Base-by-base conservation (phyloP, 2,329 filamentous ascomycete species). In the Pezizomycotina sp. region DNA sequence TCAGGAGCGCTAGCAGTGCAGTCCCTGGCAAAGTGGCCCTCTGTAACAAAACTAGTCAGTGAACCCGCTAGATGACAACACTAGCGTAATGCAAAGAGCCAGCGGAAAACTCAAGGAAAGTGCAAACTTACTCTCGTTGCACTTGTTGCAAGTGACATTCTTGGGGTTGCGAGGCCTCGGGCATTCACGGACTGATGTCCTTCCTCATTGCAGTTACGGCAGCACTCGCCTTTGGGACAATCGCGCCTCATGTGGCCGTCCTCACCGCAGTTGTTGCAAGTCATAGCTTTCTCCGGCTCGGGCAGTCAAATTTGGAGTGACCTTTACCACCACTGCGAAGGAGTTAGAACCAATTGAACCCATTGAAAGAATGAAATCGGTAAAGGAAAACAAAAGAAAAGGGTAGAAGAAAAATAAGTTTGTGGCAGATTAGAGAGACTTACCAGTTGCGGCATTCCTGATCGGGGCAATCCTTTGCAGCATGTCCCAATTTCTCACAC, bases 121-220 rank as follows among this genome's bases (percentile, higher is more conserved):
- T 4, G 9, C 5, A n/a, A 16, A 50, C 56, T 51, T 55, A 52
- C 54, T 58, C 46, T 64, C 40, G 21, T 56, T 46, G 48, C 71
- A 75, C 53, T 71, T 71, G 36, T 52, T 56, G 56, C 71, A 75
- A 53, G 69, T 65, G 40, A 73, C 60, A 5, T 66, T 62, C n/a
- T 61, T 56, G 63, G 64, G 65, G 49, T 71, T 65, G 25, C 58
- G 60, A 3, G 71, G 71, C 55, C 70, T 61, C 0, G 68, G 62
- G 47, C 71, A 71, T 3, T 69, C 64, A 12, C 59, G 60, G 44
- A 60, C 55, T 27, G 59, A 44, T 78, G 73, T 4, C 71, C 74
- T 34, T 71, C 67, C 25, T 66, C 55, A 13, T 71, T 71, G 47
- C 74, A 78, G 56, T 77, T 78, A 50, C 63, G 58, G 55, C 65